phyloP scores from a whole-genome alignment of 1,284 basidiomycete species.

The Athelia psychrophila region DNA sequence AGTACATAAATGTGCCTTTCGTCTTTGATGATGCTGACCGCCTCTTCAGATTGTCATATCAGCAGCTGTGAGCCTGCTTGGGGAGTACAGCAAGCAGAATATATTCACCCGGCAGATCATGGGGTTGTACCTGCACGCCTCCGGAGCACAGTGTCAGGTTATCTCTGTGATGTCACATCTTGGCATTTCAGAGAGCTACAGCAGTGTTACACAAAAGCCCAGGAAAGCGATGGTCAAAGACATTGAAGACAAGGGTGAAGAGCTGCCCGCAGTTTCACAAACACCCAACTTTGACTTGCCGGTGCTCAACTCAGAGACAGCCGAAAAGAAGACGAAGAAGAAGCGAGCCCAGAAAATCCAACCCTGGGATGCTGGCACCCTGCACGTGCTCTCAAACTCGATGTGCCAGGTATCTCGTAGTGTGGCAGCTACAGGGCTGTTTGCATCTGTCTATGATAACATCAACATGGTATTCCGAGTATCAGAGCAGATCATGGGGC shows the following conservation, averaged over 20 bases:
- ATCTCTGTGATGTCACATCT: constrained; percentile 23
- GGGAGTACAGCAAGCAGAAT: constrained; percentile 28
- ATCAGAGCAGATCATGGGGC: constrained; percentile 30
- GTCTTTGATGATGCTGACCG: not conserved
- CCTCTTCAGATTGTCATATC: constrained; percentile 12
- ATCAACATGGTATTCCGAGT: constrained; percentile 28
- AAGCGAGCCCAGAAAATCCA: not conserved
- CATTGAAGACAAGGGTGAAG: not conserved
- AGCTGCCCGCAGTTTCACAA: not conserved
- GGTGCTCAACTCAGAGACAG: constrained; percentile 1
- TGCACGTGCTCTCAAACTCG: constrained; percentile 17
- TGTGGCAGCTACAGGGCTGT: constrained; percentile 15
- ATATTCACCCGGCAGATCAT: constrained; percentile 22
- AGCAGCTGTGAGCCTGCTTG: constrained; percentile 15
- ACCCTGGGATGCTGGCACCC: constrained; percentile 9
- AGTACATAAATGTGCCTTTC: not conserved
- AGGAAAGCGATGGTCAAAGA: not conserved
- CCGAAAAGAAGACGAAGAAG: not conserved
- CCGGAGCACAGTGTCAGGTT: constrained; percentile 24
- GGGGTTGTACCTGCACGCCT: constrained; percentile 30
- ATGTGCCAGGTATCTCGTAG: constrained; percentile 12
- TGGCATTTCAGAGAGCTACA: constrained; percentile 24
- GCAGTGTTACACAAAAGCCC: constrained; percentile 10
- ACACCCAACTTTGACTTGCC: constrained; percentile 4
- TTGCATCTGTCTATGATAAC: constrained; percentile 30